Evolutionary conservation across 179 eudicot genomes (phyloP).

Genomic region (Patellifolia procumbens): DNA sequence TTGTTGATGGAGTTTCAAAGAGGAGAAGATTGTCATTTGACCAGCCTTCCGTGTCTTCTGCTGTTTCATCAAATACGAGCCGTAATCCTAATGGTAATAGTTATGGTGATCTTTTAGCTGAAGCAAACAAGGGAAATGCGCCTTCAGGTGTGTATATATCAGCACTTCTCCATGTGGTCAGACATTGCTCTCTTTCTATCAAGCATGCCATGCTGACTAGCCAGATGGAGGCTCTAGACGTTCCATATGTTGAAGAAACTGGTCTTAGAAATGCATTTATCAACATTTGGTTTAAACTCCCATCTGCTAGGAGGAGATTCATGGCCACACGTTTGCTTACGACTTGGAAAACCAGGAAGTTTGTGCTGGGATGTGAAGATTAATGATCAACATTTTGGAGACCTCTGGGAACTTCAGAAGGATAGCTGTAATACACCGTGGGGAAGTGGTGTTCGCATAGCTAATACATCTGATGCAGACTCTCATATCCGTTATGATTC

Average conservation of each 20-base stretch:
- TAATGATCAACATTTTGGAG: conserved; percentile 84
- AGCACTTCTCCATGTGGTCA: conserved; percentile 83
- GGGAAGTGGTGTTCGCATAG: conserved; percentile 92
- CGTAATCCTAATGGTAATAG: conserved; percentile 51
- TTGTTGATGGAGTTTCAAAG: conserved; percentile 44
- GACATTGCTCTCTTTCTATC: conserved; percentile 94
- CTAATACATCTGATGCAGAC: conserved; percentile 88
- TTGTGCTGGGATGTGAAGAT: conserved; percentile 99
- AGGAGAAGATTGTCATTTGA: conserved; percentile 51
- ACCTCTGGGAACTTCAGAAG: conserved; percentile 96
- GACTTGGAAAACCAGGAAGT: conserved; percentile 92
- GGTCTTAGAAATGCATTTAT: conserved; percentile 68
- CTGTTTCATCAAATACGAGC: conserved; percentile 36
- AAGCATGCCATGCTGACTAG: conserved; percentile 94
- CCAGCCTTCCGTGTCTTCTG: conserved; percentile 38
- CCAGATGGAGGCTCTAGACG: conserved; percentile 91
- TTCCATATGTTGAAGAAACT: conserved; percentile 87
- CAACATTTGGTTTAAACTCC: conserved; percentile 88
- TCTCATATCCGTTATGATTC: conserved; percentile 92
- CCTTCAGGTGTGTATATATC: conserved; percentile 73
- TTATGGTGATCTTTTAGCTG: conserved; percentile 79
- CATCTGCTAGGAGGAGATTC: conserved; percentile 69
- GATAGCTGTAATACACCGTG: conserved; percentile 74
- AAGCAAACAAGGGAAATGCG: conserved; percentile 91
- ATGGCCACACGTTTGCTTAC: conserved; percentile 85